Evolutionary conservation across 108 stramenopile genomes (phyloP), one percentile per base, ranked within the genome.

Genomic region (Seminavis robusta): DNA sequence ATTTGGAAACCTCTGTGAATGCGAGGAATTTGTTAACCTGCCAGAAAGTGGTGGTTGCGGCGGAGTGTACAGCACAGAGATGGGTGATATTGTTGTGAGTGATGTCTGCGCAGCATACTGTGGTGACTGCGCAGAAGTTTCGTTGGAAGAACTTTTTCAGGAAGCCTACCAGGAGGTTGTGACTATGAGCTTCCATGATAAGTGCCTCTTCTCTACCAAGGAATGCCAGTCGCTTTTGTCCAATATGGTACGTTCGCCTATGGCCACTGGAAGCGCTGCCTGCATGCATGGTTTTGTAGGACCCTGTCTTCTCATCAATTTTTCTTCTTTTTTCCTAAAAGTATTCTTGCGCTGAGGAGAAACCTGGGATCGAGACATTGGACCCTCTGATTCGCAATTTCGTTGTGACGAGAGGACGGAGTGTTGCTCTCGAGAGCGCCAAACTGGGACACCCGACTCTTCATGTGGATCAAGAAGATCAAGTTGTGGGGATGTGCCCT

Each of bases 1-100:
- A 7, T 58, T 58, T 38, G 64, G 64, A 23, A 47, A 36, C 9
- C 10, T 65, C 16, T 65, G 64, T 33, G 50, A 52, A 4, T 65
- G 64, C 47, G 64, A 65, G 43, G 57, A 24, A 11, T 49, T 65
- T 24, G 64, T 65, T 5, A 47, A 44, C 46, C 32, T 33, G 9
- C 31, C 54, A 17, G 56, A 57, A 19, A 58, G 56, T 36, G 37
- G 46, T 8, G 64, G 64, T n/a, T 65, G 52, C 28, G 64, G 64
- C n/a, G 64, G 64, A 16, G 47, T 58, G 4, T 65, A 57, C 3
- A 38, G 19, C 15, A 47, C 53, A 3, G 45, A 33, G 16, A 38
- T 23, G 32, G 64, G 64, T 28, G 57, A 65, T 19, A 5, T 20
- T 16, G 5, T 16, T 3, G 37, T 34, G 10, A 29, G 37, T 36